A percentile compares a stretch with the other conserved stretches of the same genome.
These are phyloP conservation scores for Thelonectria discophora DNA, from an alignment of 2,329 filamentous ascomycete species.

Conservation along the genomic window DNA sequence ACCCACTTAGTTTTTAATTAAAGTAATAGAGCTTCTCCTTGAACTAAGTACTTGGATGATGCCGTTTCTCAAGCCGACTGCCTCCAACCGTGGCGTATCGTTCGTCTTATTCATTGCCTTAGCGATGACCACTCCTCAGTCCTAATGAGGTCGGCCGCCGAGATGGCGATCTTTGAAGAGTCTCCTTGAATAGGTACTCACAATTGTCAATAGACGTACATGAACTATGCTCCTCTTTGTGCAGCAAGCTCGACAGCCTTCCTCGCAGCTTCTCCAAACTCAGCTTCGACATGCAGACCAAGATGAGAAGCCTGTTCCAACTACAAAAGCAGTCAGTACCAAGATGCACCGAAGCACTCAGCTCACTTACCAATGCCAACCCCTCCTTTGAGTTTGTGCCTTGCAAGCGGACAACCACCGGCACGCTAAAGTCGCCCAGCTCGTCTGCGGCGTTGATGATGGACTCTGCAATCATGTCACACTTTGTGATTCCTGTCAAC, in stretches of 20 bases:
- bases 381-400: conserved; percentile 56
- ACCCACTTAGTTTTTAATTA: too few species aligned
- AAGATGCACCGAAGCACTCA: accelerated
- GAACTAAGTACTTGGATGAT: too few species aligned
- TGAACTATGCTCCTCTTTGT: too few species aligned
- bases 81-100: too few species aligned
- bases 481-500: conserved; percentile 54
- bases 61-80: too few species aligned
- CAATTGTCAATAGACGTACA: too few species aligned
- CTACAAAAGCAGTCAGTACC: conserved; percentile 30
- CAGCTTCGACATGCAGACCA: conserved; percentile 50
- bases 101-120: too few species aligned
- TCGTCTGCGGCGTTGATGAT: conserved; percentile 54
- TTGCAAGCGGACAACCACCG: conserved; percentile 57
- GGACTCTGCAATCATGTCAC: conserved; percentile 61
- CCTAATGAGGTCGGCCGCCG: too few species aligned
- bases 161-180: too few species aligned
- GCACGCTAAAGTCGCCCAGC: conserved; percentile 50
- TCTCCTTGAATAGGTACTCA: too few species aligned
- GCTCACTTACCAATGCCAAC: conserved; percentile 49
- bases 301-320: conserved; percentile 48
- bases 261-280: conserved; percentile 49
- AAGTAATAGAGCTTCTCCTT: too few species aligned
- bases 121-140: too few species aligned
- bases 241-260: conserved; percentile 49